A percentile compares a stretch with the other conserved stretches of the same genome.
These are phyloP conservation scores for Aspergillus indologenus DNA, from an alignment of 495 filamentous ascomycete genomes.

Conservation along the genomic window DNA sequence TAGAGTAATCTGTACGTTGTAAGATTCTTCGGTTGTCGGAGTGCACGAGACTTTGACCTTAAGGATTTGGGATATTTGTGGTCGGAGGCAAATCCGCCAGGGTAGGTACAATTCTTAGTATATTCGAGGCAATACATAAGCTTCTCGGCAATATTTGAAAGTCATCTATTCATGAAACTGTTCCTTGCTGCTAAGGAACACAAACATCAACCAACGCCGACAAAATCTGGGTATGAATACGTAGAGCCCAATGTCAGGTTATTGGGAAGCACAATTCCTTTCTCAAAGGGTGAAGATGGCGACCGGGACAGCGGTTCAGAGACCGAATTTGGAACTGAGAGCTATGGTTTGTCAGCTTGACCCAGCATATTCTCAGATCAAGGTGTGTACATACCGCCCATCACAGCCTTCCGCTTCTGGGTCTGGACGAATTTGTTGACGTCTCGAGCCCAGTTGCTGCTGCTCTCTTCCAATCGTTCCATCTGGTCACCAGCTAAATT, in stretches of 20 bases:
- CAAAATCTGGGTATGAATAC: not conserved
- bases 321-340: conserved; percentile 45
- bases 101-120: too few relatives aligned
- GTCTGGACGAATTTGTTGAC: conserved; percentile 79
- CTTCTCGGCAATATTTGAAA: not conserved
- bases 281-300: not conserved
- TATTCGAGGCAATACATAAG: too few relatives aligned
- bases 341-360: conserved; percentile 22
- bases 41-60: too few relatives aligned
- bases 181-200: not conserved
- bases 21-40: too few relatives aligned
- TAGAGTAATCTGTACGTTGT: too few relatives aligned
- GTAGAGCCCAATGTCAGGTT: not conserved
- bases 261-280: not conserved
- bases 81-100: too few relatives aligned
- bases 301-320: conserved; percentile 17
- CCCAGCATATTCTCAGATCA: not conserved
- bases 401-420: conserved; percentile 79
- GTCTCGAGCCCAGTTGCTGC: conserved; percentile 77
- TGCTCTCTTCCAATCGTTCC: conserved; percentile 74
- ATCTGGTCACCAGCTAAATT: conserved; percentile 79
- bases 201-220: not conserved
- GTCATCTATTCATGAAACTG: not conserved
- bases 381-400: conserved; percentile 52
- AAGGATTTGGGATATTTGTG: too few relatives aligned